Evolutionary conservation across 768 basidiomycete species (phyloP), one percentile per base, ranked within the genome.

Genomic region (Phylloporus arenicola): DNA sequence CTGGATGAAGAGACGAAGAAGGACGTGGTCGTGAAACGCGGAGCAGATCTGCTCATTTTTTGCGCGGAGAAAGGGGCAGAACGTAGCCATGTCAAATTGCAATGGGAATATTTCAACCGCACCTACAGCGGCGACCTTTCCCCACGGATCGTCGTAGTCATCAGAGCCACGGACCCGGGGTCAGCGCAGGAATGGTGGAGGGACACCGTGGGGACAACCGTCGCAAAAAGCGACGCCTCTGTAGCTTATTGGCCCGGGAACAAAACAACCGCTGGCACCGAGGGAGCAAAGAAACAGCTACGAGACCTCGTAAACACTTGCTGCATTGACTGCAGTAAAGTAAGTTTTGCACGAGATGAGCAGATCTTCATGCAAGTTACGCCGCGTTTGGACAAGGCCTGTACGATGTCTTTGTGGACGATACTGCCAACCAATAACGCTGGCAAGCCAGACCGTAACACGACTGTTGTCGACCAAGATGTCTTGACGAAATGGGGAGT

Each of bases 61-160:
- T 63, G 62, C 42, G 60, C 53, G 38, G 22, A 47, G 22, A 57
- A 47, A 31, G 27, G 6, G 6, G 43, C 20, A 22, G 50, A 43
- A 1, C 40, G 17, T 17, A 10, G 12, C 41, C 47, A 55, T 19
- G 51, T 62, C 43, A 62, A 27, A 53, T 31, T 11, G 19, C 57
- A 62, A 50, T 64, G 62, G 59, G 53, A 63, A 5, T 33, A 59
- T 48, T 63, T 63, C 47, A 53, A 55, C n/a, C 6, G 44, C 41
- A 53, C 54, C 24, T 63, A 63, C 14, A 57, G 62, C 3, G 62
- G 62, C 12, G 63, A 62, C 16, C 61, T 63, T 41, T 59, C 62
- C 6, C 63, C 62, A 22, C 57, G 57, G 19, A 52, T 64, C 8
- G 52, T 62, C n/a, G 29, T 64, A 16, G 11, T 63, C 41, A 42